phyloP scores from a whole-genome alignment of 331 rosid genomes.

The Spiraea crenata region DNA sequence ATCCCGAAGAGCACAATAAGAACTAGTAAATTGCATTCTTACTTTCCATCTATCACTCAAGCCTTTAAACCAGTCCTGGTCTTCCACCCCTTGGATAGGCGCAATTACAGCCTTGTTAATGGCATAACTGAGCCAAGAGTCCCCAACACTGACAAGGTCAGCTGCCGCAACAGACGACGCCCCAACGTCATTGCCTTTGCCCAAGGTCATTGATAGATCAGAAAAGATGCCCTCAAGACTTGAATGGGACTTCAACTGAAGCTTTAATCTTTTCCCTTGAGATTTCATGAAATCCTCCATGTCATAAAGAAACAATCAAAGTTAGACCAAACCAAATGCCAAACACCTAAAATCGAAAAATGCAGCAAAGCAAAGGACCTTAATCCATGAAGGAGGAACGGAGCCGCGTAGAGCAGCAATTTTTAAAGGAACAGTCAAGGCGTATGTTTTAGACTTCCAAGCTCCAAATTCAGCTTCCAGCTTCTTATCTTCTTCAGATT shows the following conservation, averaged over 20 bases:
- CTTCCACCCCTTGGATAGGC: slow-evolving; percentile 71
- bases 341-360: not conserved
- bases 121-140: slow-evolving; percentile 84
- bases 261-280: slow-evolving; percentile 72
- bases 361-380: slow-evolving; percentile 35
- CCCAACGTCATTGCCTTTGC: slow-evolving; percentile 44
- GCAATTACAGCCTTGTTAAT: slow-evolving; percentile 61
- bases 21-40: slow-evolving; percentile 32
- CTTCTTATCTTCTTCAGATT: slow-evolving; percentile 36
- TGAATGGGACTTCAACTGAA: slow-evolving; percentile 55
- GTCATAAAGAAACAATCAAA: slow-evolving; percentile 6
- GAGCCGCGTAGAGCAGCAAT: slow-evolving; percentile 82
- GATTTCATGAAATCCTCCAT: slow-evolving; percentile 74
- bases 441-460: slow-evolving; percentile 80
- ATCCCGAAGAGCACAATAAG: not conserved
- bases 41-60: slow-evolving; percentile 88
- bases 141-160: slow-evolving; percentile 79
- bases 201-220: slow-evolving; percentile 48
- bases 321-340: not conserved
- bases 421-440: slow-evolving; percentile 83
- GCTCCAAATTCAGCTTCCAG: slow-evolving; percentile 58
- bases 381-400: slow-evolving; percentile 93
- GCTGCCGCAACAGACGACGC: slow-evolving; percentile 72
- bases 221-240: slow-evolving; percentile 71
- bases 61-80: slow-evolving; percentile 83